These are phyloP conservation scores for Papilionanthe hybrid DNA, from an alignment of 116 monocot species.

Conservation along the genomic window DNA sequence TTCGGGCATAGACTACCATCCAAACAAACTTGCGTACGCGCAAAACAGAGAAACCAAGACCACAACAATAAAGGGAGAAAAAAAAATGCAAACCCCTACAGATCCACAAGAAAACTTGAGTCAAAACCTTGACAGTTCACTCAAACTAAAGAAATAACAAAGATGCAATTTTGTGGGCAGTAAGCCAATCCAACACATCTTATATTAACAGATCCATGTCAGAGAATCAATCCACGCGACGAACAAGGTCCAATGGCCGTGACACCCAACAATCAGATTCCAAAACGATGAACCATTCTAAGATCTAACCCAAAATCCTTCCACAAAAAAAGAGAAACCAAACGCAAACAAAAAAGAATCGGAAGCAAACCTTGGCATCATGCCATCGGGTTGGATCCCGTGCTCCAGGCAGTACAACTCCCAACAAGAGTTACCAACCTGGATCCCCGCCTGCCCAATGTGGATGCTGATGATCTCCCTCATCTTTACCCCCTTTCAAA, in stretches of 20 bases:
- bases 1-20: not conserved
- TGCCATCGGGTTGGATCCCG: conserved; percentile 46
- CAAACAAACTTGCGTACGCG: not conserved
- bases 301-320: not conserved
- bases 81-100: not conserved
- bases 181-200: not conserved
- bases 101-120: not conserved
- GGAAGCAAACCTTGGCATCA: conserved; percentile 6
- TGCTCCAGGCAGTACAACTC: conserved; percentile 83
- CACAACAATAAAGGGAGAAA: not conserved
- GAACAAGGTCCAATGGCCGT: not conserved
- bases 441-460: conserved; percentile 87
- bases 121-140: not conserved
- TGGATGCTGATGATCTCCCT: conserved; percentile 73
- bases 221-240: not conserved
- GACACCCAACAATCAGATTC: not conserved
- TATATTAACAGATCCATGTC: conserved; percentile 2
- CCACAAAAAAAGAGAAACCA: not conserved
- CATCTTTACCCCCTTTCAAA: conserved; percentile 6
- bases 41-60: not conserved
- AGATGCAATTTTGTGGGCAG: not conserved
- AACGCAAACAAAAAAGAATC: not conserved
- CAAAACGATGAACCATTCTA: not conserved
- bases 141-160: no score
- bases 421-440: conserved; percentile 85